These are phyloP conservation scores for Rhodotorula kratochvilovae DNA, from an alignment of 768 basidiomycete genomes.

Conservation along the genomic window DNA sequence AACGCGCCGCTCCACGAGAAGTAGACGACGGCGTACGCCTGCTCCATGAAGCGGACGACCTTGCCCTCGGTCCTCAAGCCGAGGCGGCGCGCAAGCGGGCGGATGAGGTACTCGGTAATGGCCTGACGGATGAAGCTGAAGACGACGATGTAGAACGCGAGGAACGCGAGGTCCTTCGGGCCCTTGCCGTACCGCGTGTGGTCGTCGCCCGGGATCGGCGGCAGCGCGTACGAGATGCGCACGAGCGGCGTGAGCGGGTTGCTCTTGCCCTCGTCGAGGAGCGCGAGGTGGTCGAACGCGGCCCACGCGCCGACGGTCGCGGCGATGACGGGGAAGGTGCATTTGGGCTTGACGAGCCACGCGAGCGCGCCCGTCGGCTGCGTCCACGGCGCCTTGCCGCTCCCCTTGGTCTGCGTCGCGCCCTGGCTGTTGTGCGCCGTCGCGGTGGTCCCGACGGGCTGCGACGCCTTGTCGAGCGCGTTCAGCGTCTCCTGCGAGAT, in stretches of 20 bases:
- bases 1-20: constrained; percentile 65
- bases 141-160: constrained; percentile 76
- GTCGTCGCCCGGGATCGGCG: constrained; percentile 55
- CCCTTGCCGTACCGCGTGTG: constrained; percentile 53
- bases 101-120: constrained; percentile 61
- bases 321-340: constrained; percentile 63
- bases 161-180: constrained; percentile 68
- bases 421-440: neutral
- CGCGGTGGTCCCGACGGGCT: neutral
- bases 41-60: constrained; percentile 81
- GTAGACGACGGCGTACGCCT: constrained; percentile 80
- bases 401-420: too few species aligned
- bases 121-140: constrained; percentile 82
- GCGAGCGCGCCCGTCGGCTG: constrained; percentile 12
- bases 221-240: constrained; percentile 64
- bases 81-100: constrained; percentile 64
- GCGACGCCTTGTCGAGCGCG: neutral
- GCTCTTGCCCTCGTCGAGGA: constrained; percentile 46
- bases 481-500: neutral
- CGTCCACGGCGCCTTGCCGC: constrained; percentile 5
- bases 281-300: constrained; percentile 60
- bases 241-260: constrained; percentile 75
- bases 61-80: constrained; percentile 66
- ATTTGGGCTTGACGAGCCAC: constrained; percentile 34
- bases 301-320: constrained; percentile 60